Conservation (phyloP, 345 rosid species). For the Microcos paniculata region DNA sequence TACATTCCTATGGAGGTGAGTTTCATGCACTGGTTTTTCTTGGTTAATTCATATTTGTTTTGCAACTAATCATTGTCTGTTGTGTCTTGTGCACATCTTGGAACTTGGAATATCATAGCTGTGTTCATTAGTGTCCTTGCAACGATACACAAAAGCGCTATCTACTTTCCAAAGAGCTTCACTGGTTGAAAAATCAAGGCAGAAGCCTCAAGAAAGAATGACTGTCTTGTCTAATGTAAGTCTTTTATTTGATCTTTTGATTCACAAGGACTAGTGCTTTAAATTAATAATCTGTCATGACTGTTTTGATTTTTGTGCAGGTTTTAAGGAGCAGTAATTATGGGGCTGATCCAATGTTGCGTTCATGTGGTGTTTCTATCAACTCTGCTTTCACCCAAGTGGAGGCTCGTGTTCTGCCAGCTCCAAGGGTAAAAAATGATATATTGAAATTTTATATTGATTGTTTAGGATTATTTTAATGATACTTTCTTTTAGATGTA, state of each 20-base stretch:
- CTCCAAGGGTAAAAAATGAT: conserved; percentile 58
- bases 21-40: not conserved
- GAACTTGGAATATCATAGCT: conserved; percentile 39
- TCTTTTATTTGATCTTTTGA: conserved; percentile 6
- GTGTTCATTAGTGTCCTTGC: conserved; percentile 72
- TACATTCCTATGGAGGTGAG: conserved; percentile 79
- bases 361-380: conserved; percentile 69
- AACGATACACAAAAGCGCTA: conserved; percentile 89
- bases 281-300: not conserved
- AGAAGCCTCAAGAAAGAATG: conserved; percentile 94
- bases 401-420: conserved; percentile 73
- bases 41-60: not conserved
- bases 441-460: not conserved
- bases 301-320: conserved; percentile 34
- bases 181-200: conserved; percentile 88
- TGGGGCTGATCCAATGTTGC: conserved; percentile 64
- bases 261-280: not conserved
- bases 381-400: conserved; percentile 58
- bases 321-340: conserved; percentile 69
- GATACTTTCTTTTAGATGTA: not conserved
- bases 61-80: not conserved
- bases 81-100: not conserved
- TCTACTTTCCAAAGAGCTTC: conserved; percentile 67
- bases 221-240: conserved; percentile 57
- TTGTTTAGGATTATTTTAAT: not conserved